phyloP scores from a whole-genome alignment of 257 asterid species.

The Fraxinus anomala region DNA sequence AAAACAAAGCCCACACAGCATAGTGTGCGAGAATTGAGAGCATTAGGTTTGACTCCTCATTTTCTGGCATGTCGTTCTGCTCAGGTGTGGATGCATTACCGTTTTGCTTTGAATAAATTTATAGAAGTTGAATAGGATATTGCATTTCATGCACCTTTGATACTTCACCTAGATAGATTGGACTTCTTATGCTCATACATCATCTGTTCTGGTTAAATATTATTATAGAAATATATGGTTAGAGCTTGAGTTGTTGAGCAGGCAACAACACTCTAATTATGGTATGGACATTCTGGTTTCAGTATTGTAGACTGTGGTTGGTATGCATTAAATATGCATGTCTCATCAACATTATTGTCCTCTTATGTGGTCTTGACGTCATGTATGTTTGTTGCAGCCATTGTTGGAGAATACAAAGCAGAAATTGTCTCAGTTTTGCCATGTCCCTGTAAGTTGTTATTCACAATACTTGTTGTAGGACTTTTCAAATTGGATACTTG shows the following conservation, averaged over 20 bases:
- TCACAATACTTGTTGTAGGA: conserved; percentile 13
- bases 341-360: background rate
- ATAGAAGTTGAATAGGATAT: background rate
- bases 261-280: background rate
- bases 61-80: conserved; percentile 94
- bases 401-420: conserved; percentile 73
- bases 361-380: background rate
- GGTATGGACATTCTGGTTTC: background rate
- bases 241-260: background rate
- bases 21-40: conserved; percentile 91
- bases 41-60: conserved; percentile 89
- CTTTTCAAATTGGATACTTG: background rate
- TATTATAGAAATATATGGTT: background rate
- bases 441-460: conserved; percentile 63
- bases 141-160: conserved; percentile 1
- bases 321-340: conserved; percentile 13
- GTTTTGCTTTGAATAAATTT: conserved; percentile 5
- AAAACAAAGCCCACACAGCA: conserved; percentile 98
- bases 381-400: conserved; percentile 55
- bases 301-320: background rate
- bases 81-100: conserved; percentile 46
- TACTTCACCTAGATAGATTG: conserved; percentile 7
- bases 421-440: conserved; percentile 92
- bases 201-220: background rate
- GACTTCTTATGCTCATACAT: background rate